Evolutionary conservation across 2,329 filamentous ascomycete species (phyloP), one percentile per base, ranked within the genome.

Genomic region (Paracorniculantispora psalliotae): DNA sequence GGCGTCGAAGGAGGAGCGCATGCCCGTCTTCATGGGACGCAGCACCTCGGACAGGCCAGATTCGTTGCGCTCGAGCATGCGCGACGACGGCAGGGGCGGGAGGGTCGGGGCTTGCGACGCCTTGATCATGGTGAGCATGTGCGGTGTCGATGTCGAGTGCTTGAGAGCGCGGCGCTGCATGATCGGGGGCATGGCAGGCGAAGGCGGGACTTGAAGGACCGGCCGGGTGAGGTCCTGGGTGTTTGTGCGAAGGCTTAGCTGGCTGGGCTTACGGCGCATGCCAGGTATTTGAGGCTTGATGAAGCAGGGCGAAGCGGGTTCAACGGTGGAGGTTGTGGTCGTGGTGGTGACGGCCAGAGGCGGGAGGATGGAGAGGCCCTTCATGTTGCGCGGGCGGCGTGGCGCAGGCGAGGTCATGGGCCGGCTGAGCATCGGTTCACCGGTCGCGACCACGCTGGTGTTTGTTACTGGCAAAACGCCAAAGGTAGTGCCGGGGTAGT

Each of bases 351-450:
- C 69, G 12, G 73, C 73, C 50, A 81, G 77, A 0, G 78, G 87
- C 56, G 81, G 85, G 67, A 92, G 89, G 48, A 94, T 89, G 1
- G 89, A 92, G 4, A 94, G 79, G 41, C 90, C 90, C 74, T 94
- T 94, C 75, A 92, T 87, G 68, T 94, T 94, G 60, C 89, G 86
- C n/a, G 83, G 81, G 67, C 89, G 87, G 66, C 88, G 81, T 1
- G 87, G 87, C 3, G 85, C 85, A 8, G 87, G 86, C 23, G 85
- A 88, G 21, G 85, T 87, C 81, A 86, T 85, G 17, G 85, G 85
- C 37, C 85, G 77, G 62, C 78, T 78, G 28, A 77, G 68, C n/a
- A 69, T 63, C 47, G 37, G 62, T 75, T 72, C 50, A 81, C 69
- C 56, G 19, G 74, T 76, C 59, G 81, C 75, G 39, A 69, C 62